Evolutionary conservation across 805 yeast genomes (phyloP).

Genomic region (Nakazawaea ishiwadae): DNA sequence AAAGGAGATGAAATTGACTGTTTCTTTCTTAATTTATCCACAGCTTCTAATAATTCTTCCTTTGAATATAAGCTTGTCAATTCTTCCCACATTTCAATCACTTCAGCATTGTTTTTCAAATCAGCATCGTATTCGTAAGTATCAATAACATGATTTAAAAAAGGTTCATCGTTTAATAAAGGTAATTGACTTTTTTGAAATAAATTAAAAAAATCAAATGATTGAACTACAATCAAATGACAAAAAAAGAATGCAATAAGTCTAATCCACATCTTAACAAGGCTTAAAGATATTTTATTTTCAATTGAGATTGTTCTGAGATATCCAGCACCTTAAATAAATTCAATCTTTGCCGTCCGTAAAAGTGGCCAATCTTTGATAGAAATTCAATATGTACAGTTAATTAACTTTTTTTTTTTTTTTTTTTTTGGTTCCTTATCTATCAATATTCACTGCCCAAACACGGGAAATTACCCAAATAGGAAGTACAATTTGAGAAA

Average conservation of each 20-base stretch:
- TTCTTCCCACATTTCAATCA: neutral
- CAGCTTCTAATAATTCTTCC: neutral
- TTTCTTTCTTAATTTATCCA: neutral
- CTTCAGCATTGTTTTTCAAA: neutral
- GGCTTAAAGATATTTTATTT: no score
- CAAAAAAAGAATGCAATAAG: neutral
- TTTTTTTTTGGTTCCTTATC: no score
- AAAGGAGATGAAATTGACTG: neutral
- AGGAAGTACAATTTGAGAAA: no score
- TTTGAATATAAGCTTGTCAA: neutral
- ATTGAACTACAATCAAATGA: neutral
- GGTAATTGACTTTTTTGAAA: neutral
- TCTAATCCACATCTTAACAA: neutral
- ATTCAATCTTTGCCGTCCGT: no score
- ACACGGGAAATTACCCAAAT: no score
- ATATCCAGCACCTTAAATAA: no score
- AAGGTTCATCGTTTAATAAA: neutral
- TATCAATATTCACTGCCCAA: no score
- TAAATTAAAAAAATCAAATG: neutral
- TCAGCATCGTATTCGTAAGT: neutral
- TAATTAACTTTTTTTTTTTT: no score
- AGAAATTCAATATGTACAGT: no score
- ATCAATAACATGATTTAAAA: neutral
- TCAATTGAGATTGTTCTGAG: no score
- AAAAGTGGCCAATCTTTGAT: no score